A percentile compares a stretch with the other conserved stretches of the same genome.
Conservation (phyloP, 129 eudicot genomes). For the Saposhnikovia divaricata region DNA sequence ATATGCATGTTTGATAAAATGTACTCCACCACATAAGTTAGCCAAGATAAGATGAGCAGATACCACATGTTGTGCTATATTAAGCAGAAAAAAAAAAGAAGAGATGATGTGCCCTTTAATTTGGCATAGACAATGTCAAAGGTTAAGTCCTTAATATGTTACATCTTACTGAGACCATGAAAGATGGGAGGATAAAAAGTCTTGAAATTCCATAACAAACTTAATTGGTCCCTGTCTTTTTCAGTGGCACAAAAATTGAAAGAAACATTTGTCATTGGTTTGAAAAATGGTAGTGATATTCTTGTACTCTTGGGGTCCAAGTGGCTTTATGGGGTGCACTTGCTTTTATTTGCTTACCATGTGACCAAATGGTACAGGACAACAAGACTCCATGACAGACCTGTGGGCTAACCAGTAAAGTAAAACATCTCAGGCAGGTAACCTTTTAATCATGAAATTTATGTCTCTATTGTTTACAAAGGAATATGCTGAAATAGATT, state of each 20-base stretch:
- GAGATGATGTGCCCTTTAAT: too few relatives aligned
- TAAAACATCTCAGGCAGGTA: conserved; percentile 5
- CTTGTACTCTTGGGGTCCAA: conserved; percentile 4
- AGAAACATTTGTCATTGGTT: neutral
- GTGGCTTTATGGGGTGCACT: conserved; percentile 14
- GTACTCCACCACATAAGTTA: neutral
- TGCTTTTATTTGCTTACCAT: conserved; percentile 1
- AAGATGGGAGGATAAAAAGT: conserved; percentile 8
- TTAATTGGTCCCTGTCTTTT: neutral
- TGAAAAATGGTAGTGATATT: neutral
- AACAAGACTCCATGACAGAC: neutral
- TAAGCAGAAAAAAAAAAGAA: too few relatives aligned
- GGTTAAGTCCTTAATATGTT: neutral
- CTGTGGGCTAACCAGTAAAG: conserved; percentile 15
- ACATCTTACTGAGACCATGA: conserved; percentile 2
- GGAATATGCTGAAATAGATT: neutral
- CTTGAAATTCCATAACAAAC: neutral
- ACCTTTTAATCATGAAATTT: conserved; percentile 8
- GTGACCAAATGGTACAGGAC: conserved; percentile 7
- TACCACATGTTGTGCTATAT: neutral
- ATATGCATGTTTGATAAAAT: neutral
- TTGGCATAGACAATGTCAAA: conserved; percentile 5
- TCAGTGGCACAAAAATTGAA: neutral
- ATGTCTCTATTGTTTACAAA: conserved; percentile 11
- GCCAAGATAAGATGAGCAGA: neutral